Evolutionary conservation across 73 alveolate species (phyloP), one percentile per base, ranked within the genome.

Genomic region (Paraurostyla sp.): DNA sequence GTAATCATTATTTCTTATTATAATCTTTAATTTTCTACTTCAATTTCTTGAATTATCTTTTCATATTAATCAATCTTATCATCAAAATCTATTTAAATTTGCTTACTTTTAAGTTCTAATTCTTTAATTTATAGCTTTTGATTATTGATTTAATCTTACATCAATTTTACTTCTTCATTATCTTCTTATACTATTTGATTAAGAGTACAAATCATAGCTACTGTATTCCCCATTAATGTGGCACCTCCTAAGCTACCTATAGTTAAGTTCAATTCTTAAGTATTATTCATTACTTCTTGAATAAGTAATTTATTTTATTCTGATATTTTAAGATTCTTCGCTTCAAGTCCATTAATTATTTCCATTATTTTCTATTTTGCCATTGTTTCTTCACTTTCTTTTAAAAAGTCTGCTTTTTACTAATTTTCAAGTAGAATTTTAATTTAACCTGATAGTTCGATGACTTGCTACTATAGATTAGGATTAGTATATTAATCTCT

Each of bases 331-430:
- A 65, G 25, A 38, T 65, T 25, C 38, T 65, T 65, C 25, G 13
- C n/a, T 22, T 65, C 82, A 7, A 65, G 58, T 33, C 41, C 41
- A 58, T 65, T 65, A 1, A 65, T 65, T 1, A 65, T 30, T 65
- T 65, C 82, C 32, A 65, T 6, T 1, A 65, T 38, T 22, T 65
- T 65, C 46, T 65, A 38, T 40, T 36, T 32, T 16, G 60, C 82
- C 35, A 65, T 16, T 2, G 82, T 65, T 38, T 65, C 82, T 38
- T 65, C 82, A 4, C 41, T 38, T 36, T 65, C 82, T 65, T 30
- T 65, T 38, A 36, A 7, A 11, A 7, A 2, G 23, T 65, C 82
- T 38, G 7, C 15, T 65, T 22, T 65, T 6, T 38, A 1, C 58
- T 65, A 30, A 38, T 65, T 65, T 30, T 65, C 82, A 15, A 65